Percentiles rank a stretch among this genome's conserved stretches.
Conservation (phyloP, 2,329 filamentous ascomycete genomes). For the Colletotrichum sp. region DNA sequence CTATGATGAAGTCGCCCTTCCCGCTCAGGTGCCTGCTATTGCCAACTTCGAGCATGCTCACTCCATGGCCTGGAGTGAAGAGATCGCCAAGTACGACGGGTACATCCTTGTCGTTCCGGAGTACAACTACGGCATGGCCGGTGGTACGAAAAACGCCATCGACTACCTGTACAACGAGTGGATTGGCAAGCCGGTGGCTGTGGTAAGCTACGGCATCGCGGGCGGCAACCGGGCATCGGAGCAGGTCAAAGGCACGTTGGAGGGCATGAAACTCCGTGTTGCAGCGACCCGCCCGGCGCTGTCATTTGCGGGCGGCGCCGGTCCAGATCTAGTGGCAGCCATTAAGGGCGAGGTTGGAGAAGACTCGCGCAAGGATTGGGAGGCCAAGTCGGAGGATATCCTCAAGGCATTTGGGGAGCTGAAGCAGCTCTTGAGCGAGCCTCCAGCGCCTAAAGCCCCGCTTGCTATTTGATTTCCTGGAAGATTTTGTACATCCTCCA, state of each 20-base stretch:
- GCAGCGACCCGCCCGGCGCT: slow-evolving; percentile 34
- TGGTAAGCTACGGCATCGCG: slow-evolving; percentile 59
- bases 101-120: slow-evolving; percentile 53
- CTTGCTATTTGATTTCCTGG: neutral
- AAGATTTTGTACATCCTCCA: neutral
- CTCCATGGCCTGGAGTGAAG: slow-evolving; percentile 47
- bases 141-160: slow-evolving; percentile 64
- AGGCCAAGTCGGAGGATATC: slow-evolving; percentile 19
- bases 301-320: slow-evolving; percentile 27
- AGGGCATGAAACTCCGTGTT: slow-evolving; percentile 33
- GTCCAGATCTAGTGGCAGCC: slow-evolving; percentile 23
- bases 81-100: slow-evolving; percentile 44
- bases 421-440: slow-evolving; percentile 26
- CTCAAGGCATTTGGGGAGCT: slow-evolving; percentile 29
- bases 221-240: slow-evolving; percentile 39
- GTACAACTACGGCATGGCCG: slow-evolving; percentile 62
- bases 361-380: slow-evolving; percentile 26
- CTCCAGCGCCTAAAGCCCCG: neutral
- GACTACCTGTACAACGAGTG: slow-evolving; percentile 67
- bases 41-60: slow-evolving; percentile 43
- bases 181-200: slow-evolving; percentile 55
- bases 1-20: slow-evolving; percentile 46
- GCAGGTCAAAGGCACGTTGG: slow-evolving; percentile 27
- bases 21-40: slow-evolving; percentile 38
- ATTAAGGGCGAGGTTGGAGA: slow-evolving; percentile 27